Base-by-base conservation (phyloP, 805 yeast species). In the Ogataea kodamae region DNA sequence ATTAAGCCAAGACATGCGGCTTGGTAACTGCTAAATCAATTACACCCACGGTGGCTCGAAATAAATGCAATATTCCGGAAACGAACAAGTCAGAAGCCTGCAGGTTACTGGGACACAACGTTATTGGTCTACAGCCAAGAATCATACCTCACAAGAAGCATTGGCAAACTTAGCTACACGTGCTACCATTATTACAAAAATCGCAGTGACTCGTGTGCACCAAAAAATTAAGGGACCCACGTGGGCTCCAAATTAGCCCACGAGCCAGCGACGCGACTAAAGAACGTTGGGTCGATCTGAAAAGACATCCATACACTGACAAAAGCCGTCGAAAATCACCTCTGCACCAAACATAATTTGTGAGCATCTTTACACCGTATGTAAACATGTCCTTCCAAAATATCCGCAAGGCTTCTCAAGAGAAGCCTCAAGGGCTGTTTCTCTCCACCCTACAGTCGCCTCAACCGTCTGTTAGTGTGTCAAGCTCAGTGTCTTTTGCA, bases 401-500 rank as follows among this genome's bases (percentile, higher is more conserved):
- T 32, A 22, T 33, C 24, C 32, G 32, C 32, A 33, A 33, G n/a
- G 18, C 18, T 11, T 33, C 37, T n/a, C 31, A 28, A 12, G 37
- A 33, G 11, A 33, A 33, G 15, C 25, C 37, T 4, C 37, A 28
- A 11, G 52, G 50, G 6, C 40, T 49, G 10, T 28, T 47, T 18
- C 23, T 49, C 21, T 50, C 52, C 12, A 47, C 54, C 4, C 39
- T 49, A 21, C 43, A 47, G 28, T 37, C 49, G 8, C 42, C 52
- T 13, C 48, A 45, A 24, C 54, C 54, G 4, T 38, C 47, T 7
- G 52, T 49, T 16, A 38, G 48, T 19, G 32, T 46, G 4, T 43
- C 50, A 11, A 43, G 36, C 32, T 33, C 50, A 7, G 26, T 39
- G 16, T 33, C 46, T 8, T 30, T 35, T 19, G 45, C 42, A 19